Base-by-base conservation (phyloP, 805 yeast species). In the Zygoascus bituminiphila region DNA sequence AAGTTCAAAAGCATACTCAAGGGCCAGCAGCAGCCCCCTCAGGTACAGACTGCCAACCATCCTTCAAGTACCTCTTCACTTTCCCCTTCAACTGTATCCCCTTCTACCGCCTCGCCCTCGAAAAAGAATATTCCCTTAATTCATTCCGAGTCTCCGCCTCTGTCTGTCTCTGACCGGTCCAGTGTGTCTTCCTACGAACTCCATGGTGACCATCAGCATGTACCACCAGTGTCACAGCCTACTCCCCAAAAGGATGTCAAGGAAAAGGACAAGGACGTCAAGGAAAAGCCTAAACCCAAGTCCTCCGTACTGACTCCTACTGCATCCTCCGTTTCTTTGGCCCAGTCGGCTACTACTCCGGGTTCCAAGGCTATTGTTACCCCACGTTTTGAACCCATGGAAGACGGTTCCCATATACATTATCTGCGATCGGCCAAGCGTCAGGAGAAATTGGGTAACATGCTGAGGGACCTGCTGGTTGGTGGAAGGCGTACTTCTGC, bases 331-430 rank as follows among this genome's bases (percentile, higher is more conserved):
- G 39, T 24, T 3, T 29, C 44, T 23, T 21, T 24, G 14, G 39
- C 19, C 5, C 37, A 43, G n/a, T 19, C 40, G 10, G 25, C 46
- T 35, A 24, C 31, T n/a, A 5, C 37, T 31, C 38, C 39, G n/a
- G 25, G 19, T 23, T n/a, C 45, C 17, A 23, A 10, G 7, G 33
- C 15, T 25, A 21, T 12, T 24, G 35, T 14, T 25, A 17, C 35
- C 19, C 42, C 44, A 3, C 24, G 70, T 44, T 60, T 65, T 45
- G 45, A 50, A 31, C 44, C 58, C 17, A 51, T 53, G 20, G 61
- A 58, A 6, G 83, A 82, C 55, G 95, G 95, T 5, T 49, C 51
- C 10, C 98, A 91, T 64, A 84, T 77, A 58, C 98, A 91, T 65
- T 79, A 79, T 61, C 70, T 91, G 51, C 75, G 79, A 51, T 79